Evolutionary conservation across 1,284 basidiomycete species (phyloP).

Genomic region (Hemileia vastatrix): DNA sequence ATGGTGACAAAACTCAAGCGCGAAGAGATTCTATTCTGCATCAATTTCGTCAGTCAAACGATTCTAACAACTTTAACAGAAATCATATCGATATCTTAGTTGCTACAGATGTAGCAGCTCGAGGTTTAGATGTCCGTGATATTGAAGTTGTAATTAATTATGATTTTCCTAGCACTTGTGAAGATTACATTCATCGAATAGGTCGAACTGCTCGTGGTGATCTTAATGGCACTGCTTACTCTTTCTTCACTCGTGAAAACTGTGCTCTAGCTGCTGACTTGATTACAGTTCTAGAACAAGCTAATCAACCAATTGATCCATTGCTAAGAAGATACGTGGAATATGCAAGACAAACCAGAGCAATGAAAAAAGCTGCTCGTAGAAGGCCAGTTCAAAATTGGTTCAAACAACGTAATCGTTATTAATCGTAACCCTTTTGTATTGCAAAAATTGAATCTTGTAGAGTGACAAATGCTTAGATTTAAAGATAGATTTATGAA

Average conservation of each 20-base stretch:
- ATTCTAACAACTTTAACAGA: constrained; percentile 65
- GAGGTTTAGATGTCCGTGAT: constrained; percentile 91
- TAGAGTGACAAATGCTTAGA: too few species aligned
- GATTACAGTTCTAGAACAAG: constrained; percentile 79
- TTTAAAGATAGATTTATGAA: too few species aligned
- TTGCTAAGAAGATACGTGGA: too few species aligned
- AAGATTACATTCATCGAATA: constrained; percentile 95
- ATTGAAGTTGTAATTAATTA: constrained; percentile 97
- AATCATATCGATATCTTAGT: constrained; percentile 80
- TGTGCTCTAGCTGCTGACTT: constrained; percentile 82
- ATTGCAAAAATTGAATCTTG: too few species aligned
- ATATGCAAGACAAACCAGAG: too few species aligned
- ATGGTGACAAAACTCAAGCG: constrained; percentile 91
- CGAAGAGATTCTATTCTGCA: constrained; percentile 85
- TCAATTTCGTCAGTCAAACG: constrained; percentile 94
- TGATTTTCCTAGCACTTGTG: constrained; percentile 97
- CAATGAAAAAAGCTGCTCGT: too few species aligned
- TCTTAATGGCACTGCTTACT: constrained; percentile 80
- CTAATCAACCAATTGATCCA: too few species aligned
- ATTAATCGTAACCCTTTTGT: too few species aligned
- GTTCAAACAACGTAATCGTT: too few species aligned
- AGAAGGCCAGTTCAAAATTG: too few species aligned
- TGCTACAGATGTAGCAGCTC: constrained; percentile 94
- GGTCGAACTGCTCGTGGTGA: constrained; percentile 91
- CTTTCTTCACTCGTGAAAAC: constrained; percentile 66